These are phyloP conservation scores for Colletotrichum sp. DNA, from an alignment of 2,329 filamentous ascomycete genomes.

Conservation along the genomic window DNA sequence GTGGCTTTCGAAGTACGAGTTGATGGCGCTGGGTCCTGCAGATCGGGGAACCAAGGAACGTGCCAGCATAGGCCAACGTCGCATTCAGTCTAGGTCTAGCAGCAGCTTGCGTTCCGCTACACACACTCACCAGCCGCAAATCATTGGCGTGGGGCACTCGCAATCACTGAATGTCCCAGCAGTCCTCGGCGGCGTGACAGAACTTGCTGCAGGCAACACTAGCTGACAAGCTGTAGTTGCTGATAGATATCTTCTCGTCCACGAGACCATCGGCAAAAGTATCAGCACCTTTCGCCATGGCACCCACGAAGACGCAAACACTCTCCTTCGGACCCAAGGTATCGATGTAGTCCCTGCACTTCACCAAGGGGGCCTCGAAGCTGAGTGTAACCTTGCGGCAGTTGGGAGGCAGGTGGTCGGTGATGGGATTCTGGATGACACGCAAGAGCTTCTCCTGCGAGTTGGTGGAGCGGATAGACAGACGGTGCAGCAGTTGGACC, in stretches of 20 bases:
- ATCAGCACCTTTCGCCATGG: constrained; percentile 97
- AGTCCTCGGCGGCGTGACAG: constrained; percentile 96
- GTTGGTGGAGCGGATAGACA: constrained; percentile 95
- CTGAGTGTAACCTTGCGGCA: constrained; percentile 97
- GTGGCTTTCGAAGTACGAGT: background rate
- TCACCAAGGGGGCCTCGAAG: constrained; percentile 88
- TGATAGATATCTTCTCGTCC: constrained; percentile 97
- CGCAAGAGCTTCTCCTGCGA: constrained; percentile 97
- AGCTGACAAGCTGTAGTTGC: constrained; percentile 95
- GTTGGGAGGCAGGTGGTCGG: constrained; percentile 93
- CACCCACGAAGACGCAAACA: constrained; percentile 96
- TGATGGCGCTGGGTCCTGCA: background rate
- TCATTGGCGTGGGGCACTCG: background rate
- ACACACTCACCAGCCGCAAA: background rate
- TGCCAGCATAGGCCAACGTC: constrained; percentile 15
- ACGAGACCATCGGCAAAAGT: constrained; percentile 95
- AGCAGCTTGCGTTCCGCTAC: background rate
- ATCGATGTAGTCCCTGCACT: constrained; percentile 87
- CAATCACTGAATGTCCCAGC: constrained; percentile 86
- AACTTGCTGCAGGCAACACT: constrained; percentile 99
- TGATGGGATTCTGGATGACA: constrained; percentile 98
- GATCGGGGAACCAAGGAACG: constrained; percentile 17
- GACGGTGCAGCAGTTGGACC: constrained; percentile 94
- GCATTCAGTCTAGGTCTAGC: background rate
- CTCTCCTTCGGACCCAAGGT: constrained; percentile 82